A percentile compares a stretch with the other conserved stretches of the same genome.
Evolutionary conservation across 345 rosid genomes (phyloP).

Genomic region (Adansonia digitata): DNA sequence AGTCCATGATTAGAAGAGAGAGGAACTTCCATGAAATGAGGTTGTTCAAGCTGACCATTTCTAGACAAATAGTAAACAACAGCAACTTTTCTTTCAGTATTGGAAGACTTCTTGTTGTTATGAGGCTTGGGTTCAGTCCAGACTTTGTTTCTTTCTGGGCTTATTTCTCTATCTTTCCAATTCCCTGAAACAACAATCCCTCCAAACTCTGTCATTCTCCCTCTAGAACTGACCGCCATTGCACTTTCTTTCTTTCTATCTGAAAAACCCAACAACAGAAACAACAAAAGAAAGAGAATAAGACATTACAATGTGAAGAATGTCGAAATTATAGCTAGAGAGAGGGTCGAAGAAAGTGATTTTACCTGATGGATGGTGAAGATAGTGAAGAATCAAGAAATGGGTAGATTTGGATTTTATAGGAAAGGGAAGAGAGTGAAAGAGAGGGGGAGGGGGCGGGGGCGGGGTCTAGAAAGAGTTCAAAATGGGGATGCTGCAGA

Average conservation of each 20-base stretch:
- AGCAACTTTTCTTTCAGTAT: conserved; percentile 43
- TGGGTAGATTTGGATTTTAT: conserved; percentile 20
- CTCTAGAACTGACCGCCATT: conserved; percentile 47
- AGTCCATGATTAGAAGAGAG: conserved; percentile 72
- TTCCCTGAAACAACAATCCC: conserved; percentile 35
- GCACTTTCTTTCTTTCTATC: conserved; percentile 15
- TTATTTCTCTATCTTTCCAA: conserved; percentile 39
- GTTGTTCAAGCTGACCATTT: conserved; percentile 92
- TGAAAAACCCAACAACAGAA: conserved; percentile 1
- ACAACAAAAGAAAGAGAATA: background rate
- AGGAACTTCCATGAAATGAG: conserved; percentile 93
- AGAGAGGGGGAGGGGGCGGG: background rate
- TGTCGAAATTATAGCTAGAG: background rate
- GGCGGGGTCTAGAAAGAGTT: background rate
- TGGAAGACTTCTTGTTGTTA: conserved; percentile 8
- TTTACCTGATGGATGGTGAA: conserved; percentile 6
- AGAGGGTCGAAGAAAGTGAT: background rate
- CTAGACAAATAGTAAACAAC: conserved; percentile 84
- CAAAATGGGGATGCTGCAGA: conserved; percentile 57
- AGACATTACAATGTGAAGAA: background rate
- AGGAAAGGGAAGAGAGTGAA: conserved; percentile 10
- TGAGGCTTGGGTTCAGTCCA: conserved; percentile 50
- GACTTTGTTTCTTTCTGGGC: conserved; percentile 67
- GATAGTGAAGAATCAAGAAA: conserved; percentile 1
- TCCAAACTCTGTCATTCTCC: conserved; percentile 34